Percentiles rank a stretch among this genome's conserved stretches.
These are phyloP conservation scores for Sarocladium brachiariae DNA, from an alignment of 2,329 filamentous ascomycete species.

Conservation along the genomic window DNA sequence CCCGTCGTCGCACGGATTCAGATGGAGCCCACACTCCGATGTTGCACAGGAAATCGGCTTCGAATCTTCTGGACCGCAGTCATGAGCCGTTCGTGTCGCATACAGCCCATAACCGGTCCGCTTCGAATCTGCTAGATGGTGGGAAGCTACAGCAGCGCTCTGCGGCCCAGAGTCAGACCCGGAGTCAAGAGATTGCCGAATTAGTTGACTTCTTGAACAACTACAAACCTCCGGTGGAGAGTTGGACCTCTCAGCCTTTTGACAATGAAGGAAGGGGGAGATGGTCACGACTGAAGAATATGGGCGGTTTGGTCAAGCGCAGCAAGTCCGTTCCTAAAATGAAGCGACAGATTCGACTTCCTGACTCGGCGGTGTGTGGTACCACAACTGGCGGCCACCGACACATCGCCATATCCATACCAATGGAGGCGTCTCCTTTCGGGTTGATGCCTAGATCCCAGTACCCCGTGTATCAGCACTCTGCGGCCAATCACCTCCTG, in stretches of 20 bases:
- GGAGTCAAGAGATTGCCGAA: slow-evolving; percentile 17
- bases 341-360: slow-evolving; percentile 32
- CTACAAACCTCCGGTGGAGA: slow-evolving; percentile 40
- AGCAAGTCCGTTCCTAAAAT: slow-evolving; percentile 27
- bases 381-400: slow-evolving; percentile 46
- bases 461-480: slow-evolving; percentile 22
- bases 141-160: slow-evolving; percentile 2
- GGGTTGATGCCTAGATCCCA: slow-evolving; percentile 25
- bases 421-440: slow-evolving; percentile 41
- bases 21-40: neutral
- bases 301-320: slow-evolving; percentile 31
- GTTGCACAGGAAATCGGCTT: slow-evolving; percentile 17
- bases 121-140: slow-evolving; percentile 19
- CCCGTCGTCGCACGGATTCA: slow-evolving; percentile 4
- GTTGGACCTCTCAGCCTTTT: slow-evolving; percentile 41
- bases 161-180: neutral
- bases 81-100: slow-evolving; percentile 17
- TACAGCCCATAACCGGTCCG: slow-evolving; percentile 11
- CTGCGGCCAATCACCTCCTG: slow-evolving; percentile 7
- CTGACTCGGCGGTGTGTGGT: slow-evolving; percentile 49
- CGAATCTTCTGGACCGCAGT: slow-evolving; percentile 15
- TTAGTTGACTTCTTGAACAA: slow-evolving; percentile 44
- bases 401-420: slow-evolving; percentile 56
- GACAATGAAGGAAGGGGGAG: slow-evolving; percentile 26
- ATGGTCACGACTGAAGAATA: slow-evolving; percentile 25